Percentiles rank a stretch among this genome's conserved stretches.
Evolutionary conservation across 768 basidiomycete species (phyloP).

Genomic region (Boletus huronensis): DNA sequence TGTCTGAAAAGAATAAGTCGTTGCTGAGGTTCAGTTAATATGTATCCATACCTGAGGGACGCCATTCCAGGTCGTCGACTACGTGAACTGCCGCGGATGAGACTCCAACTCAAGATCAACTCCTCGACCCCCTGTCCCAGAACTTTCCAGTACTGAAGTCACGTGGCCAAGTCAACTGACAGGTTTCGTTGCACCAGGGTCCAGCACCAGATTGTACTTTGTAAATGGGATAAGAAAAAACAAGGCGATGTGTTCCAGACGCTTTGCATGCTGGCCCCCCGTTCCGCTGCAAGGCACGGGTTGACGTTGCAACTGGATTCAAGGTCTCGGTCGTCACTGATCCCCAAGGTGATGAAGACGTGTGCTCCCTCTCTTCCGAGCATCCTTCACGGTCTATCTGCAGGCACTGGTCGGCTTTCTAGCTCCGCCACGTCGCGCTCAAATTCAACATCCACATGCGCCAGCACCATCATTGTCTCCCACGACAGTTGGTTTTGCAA

Average conservation of each 20-base stretch:
- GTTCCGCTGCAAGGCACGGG: constrained; percentile 79
- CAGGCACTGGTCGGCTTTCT: constrained; percentile 72
- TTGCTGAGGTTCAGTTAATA: neutral
- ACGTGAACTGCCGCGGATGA: neutral
- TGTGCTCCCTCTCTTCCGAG: neutral
- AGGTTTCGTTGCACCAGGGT: neutral
- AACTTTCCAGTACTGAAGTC: constrained; percentile 27
- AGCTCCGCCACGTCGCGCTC: constrained; percentile 58
- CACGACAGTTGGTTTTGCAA: constrained; percentile 70
- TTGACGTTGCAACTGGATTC: constrained; percentile 19
- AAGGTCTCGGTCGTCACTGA: constrained; percentile 46
- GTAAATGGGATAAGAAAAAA: too few relatives aligned
- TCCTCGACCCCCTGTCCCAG: constrained; percentile 12
- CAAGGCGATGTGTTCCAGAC: too few relatives aligned
- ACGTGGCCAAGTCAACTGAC: constrained; percentile 14
- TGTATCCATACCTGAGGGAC: constrained; percentile 24
- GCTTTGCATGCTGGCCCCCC: too few relatives aligned
- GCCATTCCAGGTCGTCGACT: constrained; percentile 19
- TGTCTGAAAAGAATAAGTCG: constrained; percentile 44
- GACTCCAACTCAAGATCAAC: neutral
- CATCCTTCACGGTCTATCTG: neutral
- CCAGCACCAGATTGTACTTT: neutral
- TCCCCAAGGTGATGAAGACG: constrained; percentile 45
- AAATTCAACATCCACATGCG: constrained; percentile 48
- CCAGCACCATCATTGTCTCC: constrained; percentile 77